Evolutionary conservation across 306 rosid species (phyloP), one percentile per base, ranked within the genome.

Genomic region (Begonia masoniana): DNA sequence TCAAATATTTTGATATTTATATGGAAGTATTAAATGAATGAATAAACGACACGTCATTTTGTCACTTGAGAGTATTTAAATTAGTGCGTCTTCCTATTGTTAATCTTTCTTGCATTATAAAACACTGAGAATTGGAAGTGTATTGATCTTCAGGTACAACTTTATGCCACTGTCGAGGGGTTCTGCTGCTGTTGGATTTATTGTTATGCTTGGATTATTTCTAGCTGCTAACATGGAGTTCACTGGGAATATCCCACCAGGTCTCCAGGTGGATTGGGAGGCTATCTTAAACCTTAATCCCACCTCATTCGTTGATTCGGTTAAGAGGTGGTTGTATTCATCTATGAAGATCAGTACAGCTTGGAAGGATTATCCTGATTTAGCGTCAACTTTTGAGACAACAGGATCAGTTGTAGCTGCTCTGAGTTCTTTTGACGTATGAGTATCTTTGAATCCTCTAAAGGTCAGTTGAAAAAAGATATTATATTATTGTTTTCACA

Each of bases 121-220:
- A 8, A 45, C 31, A 48, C 53, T 62, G 60, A 54, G 68, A 50
- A 47, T 43, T 68, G 63, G 61, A 52, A 21, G 48, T 4, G 15
- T 43, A 35, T 54, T 42, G 49, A 46, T 57, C 56, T 70, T 69
- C 78, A 91, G 99, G 99, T 86, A 86, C 79, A 83, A 91, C 65
- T 91, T 91, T 55, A 91, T 86, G 99, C 99, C 99, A 13, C 86
- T 91, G 48, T 83, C 96, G 24, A 86, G 96, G 70, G 99, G 99
- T 56, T 69, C 99, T 48, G 92, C 96, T 45, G 96, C 69, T 10
- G 88, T 81, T 23, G 99, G 96, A 65, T 81, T 86, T 53, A 68
- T 58, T 1, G 96, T 81, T 68, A 78, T 91, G 92, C 78, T 83
- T 56, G 99, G 99, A 50, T 60, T 91, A 64, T 68, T 91, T 52